phyloP scores from a whole-genome alignment of 805 yeast species.

The Priceomyces carsonii region DNA sequence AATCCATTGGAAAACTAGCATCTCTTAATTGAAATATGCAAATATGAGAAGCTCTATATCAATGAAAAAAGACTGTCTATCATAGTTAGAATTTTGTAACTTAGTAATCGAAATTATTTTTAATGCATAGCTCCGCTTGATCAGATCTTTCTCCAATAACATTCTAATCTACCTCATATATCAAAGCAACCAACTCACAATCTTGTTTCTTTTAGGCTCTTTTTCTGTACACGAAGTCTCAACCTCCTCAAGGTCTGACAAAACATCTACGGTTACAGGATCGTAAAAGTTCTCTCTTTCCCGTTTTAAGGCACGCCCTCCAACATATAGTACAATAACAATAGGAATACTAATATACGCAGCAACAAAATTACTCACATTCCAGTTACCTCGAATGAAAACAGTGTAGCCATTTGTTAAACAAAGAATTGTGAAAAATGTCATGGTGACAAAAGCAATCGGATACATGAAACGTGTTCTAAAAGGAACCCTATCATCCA shows the following conservation, averaged over 20 bases:
- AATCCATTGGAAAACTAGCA: no score
- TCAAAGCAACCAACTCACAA: no score
- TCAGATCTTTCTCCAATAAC: no score
- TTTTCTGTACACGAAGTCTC: no score
- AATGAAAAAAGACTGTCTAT: no score
- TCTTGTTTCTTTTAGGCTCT: no score
- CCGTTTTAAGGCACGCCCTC: slow-evolving; percentile 50
- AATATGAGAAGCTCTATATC: no score
- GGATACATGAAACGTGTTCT: slow-evolving; percentile 50
- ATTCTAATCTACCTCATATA: no score
- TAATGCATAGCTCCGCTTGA: no score
- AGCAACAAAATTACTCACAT: slow-evolving; percentile 62
- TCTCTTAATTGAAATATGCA: no score
- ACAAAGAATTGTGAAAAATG: slow-evolving; percentile 46
- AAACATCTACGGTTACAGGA: slow-evolving; percentile 7
- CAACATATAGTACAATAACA: slow-evolving; percentile 52
- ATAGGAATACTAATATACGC: slow-evolving; percentile 69
- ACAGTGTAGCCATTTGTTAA: slow-evolving; percentile 70
- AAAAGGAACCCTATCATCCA: slow-evolving; percentile 54
- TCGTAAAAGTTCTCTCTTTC: slow-evolving; percentile 5
- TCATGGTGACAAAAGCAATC: slow-evolving; percentile 49
- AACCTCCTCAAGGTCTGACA: slow-evolving; percentile 4
- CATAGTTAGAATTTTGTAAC: no score
- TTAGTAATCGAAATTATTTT: no score
- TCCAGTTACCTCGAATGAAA: slow-evolving; percentile 68